phyloP scores from a whole-genome alignment of 2,329 filamentous ascomycete species.

The Microsporum ferrugineum region DNA sequence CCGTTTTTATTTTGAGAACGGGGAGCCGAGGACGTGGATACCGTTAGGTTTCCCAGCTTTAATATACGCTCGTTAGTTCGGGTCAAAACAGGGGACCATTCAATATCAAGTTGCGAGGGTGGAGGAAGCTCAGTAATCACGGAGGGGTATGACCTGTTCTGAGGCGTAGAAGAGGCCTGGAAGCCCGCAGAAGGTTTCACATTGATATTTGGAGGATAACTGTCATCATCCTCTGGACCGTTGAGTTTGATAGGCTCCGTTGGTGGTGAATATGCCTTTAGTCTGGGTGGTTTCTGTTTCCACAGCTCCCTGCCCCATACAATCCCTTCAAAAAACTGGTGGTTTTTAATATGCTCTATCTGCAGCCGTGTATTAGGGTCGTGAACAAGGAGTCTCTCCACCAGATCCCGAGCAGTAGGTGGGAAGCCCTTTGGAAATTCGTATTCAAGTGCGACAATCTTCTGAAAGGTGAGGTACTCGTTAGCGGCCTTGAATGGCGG shows the following conservation, averaged over 20 bases:
- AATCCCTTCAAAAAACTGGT: constrained; percentile 86
- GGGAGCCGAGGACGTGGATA: constrained; percentile 65
- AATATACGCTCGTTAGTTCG: constrained; percentile 86
- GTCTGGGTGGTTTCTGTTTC: constrained; percentile 76
- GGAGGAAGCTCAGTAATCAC: constrained; percentile 92
- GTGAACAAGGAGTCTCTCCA: constrained; percentile 79
- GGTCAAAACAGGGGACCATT: constrained; percentile 94
- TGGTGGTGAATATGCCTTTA: constrained; percentile 70
- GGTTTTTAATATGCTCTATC: constrained; percentile 92
- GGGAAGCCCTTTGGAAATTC: constrained; percentile 87
- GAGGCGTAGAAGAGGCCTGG: constrained; percentile 43
- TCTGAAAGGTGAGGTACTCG: constrained; percentile 96
- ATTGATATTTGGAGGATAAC: constrained; percentile 34
- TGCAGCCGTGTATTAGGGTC: constrained; percentile 75
- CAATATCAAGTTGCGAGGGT: constrained; percentile 92
- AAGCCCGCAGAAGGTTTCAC: constrained; percentile 19
- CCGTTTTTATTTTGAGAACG: constrained; percentile 60
- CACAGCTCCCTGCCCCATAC: constrained; percentile 74
- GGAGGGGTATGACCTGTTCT: constrained; percentile 57
- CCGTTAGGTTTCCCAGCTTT: constrained; percentile 82
- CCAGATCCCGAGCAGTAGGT: constrained; percentile 69
- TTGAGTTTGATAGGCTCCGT: constrained; percentile 71
- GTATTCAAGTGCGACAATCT: constrained; percentile 90
- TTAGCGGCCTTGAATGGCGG: constrained; percentile 94
- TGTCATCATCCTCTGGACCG: constrained; percentile 30